A percentile compares a stretch with the other conserved stretches of the same genome.
These are phyloP conservation scores for Paraphaeosphaeria minitans DNA, from an alignment of 2,329 filamentous ascomycete species.

Conservation along the genomic window DNA sequence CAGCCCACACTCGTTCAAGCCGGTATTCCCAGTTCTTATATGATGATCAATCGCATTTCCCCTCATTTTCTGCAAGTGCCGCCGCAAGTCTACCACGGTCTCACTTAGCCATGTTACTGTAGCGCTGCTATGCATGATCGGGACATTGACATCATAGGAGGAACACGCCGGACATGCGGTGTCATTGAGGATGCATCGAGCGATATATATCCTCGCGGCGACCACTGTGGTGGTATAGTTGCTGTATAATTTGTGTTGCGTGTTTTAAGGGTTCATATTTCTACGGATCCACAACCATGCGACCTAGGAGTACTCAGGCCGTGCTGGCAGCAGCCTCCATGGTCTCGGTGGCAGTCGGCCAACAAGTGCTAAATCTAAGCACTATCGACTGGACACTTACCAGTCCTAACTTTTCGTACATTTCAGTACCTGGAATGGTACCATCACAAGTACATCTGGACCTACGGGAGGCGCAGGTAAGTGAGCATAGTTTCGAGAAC, in stretches of 20 bases:
- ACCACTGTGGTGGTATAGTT: neutral
- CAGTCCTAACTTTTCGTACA: slow-evolving; percentile 52
- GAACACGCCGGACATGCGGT: neutral
- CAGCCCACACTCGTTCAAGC: neutral
- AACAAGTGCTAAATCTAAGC: slow-evolving; percentile 28
- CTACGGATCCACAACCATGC: slow-evolving; percentile 9
- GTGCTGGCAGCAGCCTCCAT: slow-evolving; percentile 21
- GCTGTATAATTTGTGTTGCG: neutral
- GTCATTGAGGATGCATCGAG: slow-evolving; percentile 7
- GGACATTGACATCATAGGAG: slow-evolving; percentile 12
- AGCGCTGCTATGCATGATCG: slow-evolving; percentile 1
- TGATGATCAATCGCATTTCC: slow-evolving; percentile 7
- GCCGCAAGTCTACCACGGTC: neutral
- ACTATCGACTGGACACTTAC: slow-evolving; percentile 51
- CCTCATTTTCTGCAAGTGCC: slow-evolving; percentile 8
- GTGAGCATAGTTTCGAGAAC: slow-evolving; percentile 2
- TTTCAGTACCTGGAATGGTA: slow-evolving; percentile 59
- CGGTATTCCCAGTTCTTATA: neutral
- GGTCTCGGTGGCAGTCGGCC: slow-evolving; percentile 14
- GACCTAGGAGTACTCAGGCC: slow-evolving; percentile 21
- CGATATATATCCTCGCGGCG: slow-evolving; percentile 9
- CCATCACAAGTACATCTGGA: slow-evolving; percentile 67
- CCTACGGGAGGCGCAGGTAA: slow-evolving; percentile 52
- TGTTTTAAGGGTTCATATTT: neutral
- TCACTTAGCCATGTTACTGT: slow-evolving; percentile 12